phyloP scores from a whole-genome alignment of 768 basidiomycete species.

The Mrakia blollopis region DNA sequence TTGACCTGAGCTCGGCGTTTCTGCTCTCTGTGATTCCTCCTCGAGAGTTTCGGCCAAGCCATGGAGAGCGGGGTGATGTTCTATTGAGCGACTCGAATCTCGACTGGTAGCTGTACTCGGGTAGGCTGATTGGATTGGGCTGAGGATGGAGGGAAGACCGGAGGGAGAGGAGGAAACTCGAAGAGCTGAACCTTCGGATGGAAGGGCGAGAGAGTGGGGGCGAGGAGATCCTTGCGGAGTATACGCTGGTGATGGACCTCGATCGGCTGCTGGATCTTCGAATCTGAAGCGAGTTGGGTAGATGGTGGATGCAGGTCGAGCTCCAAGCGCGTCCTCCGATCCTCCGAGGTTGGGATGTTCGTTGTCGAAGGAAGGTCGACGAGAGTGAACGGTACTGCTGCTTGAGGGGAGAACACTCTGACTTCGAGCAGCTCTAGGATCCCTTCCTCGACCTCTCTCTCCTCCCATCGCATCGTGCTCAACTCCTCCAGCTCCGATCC shows the following conservation, averaged over 20 bases:
- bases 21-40: not conserved
- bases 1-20: not conserved
- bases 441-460: conserved; percentile 14
- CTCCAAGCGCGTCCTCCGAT: not conserved
- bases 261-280: conserved; percentile 17
- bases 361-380: conserved; percentile 15
- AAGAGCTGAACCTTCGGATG: not conserved
- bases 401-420: conserved; percentile 11
- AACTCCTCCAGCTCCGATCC: not conserved
- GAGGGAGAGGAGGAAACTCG: not conserved
- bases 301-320: not conserved
- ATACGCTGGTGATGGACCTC: conserved; percentile 43
- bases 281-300: conserved; percentile 19
- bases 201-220: not conserved
- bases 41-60: conserved; percentile 1
- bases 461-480: conserved; percentile 1
- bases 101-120: conserved; percentile 16
- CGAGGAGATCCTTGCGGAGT: conserved; percentile 33
- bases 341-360: not conserved
- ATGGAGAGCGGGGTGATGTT: not conserved
- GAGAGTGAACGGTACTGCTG: conserved; percentile 15
- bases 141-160: conserved; percentile 17
- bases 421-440: conserved; percentile 2
- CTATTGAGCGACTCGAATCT: conserved; percentile 13
- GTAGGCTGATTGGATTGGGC: conserved; percentile 25